A percentile compares a stretch with the other conserved stretches of the same genome.
Conservation (phyloP, 805 yeast genomes). For the Saturnispora serradocipensis region DNA sequence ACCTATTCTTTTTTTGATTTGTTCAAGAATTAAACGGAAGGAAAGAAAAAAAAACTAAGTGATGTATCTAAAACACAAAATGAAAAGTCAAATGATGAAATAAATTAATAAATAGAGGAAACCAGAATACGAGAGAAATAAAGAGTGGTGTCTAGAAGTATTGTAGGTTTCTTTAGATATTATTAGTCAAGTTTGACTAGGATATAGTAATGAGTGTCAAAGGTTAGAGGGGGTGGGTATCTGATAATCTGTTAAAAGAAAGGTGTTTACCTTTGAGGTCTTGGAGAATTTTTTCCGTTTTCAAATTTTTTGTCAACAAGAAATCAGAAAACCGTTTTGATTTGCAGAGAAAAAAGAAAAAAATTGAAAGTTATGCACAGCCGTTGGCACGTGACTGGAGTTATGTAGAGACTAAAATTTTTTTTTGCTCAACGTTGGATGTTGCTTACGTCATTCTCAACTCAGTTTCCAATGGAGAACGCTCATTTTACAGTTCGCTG, state of each 20-base stretch:
- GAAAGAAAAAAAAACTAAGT: background rate
- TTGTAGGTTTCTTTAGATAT: background rate
- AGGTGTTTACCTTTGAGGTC: background rate
- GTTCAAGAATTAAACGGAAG: background rate
- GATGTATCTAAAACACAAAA: background rate
- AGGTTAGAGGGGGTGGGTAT: background rate
- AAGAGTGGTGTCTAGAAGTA: background rate
- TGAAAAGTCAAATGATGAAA: background rate
- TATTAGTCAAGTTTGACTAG: background rate
- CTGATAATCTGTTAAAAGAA: background rate
- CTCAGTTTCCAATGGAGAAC: no score
- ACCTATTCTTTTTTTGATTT: background rate
- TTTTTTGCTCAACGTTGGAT: background rate
- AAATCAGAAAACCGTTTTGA: background rate
- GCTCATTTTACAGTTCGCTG: no score
- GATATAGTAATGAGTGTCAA: background rate
- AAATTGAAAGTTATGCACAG: background rate
- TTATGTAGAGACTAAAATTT: background rate
- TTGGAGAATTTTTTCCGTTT: background rate
- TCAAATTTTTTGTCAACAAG: background rate
- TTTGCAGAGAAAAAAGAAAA: background rate
- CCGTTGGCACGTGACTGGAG: background rate
- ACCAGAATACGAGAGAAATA: background rate
- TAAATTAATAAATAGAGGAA: background rate
- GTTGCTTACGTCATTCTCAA: background rate